These are phyloP conservation scores for Nothophoma quercina DNA, from an alignment of 2,329 filamentous ascomycete species.

Conservation along the genomic window DNA sequence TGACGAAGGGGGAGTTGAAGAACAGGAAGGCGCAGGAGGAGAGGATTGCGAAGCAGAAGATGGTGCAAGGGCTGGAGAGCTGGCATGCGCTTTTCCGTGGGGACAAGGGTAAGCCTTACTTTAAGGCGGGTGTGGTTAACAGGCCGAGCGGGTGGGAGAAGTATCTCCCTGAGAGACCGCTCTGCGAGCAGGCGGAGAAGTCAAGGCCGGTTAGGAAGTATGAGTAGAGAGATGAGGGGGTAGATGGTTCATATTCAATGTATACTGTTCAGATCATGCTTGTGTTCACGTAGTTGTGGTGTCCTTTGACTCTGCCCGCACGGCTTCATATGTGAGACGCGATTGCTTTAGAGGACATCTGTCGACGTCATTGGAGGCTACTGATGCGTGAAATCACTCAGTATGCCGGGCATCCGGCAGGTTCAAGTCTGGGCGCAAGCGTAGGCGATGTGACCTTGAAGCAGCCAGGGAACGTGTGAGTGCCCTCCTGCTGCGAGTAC, in stretches of 20 bases:
- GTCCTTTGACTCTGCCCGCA: no score
- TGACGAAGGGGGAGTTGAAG: constrained; percentile 52
- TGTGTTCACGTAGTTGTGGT: no score
- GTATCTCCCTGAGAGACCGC: constrained; percentile 61
- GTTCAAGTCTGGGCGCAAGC: no score
- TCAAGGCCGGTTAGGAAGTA: constrained; percentile 64
- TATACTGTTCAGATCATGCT: not conserved
- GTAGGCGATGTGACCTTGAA: no score
- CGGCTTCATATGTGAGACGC: no score
- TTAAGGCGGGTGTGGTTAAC: constrained; percentile 77
- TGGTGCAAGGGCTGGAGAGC: constrained; percentile 73
- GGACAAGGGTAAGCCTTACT: constrained; percentile 78
- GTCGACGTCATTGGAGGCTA: no score
- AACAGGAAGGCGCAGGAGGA: constrained; percentile 68
- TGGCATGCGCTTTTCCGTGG: constrained; percentile 82
- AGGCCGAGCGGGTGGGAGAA: constrained; percentile 68
- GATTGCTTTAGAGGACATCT: no score
- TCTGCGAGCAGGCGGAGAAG: constrained; percentile 77
- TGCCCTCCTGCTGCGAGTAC: no score
- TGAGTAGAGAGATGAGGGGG: constrained; percentile 12
- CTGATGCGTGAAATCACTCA: no score
- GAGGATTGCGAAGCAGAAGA: constrained; percentile 68
- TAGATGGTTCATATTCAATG: not conserved
- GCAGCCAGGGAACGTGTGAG: no score
- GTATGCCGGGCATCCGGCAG: no score